Conservation (phyloP, 2,329 filamentous ascomycete species). For the Sclerotinia spermophila region DNA sequence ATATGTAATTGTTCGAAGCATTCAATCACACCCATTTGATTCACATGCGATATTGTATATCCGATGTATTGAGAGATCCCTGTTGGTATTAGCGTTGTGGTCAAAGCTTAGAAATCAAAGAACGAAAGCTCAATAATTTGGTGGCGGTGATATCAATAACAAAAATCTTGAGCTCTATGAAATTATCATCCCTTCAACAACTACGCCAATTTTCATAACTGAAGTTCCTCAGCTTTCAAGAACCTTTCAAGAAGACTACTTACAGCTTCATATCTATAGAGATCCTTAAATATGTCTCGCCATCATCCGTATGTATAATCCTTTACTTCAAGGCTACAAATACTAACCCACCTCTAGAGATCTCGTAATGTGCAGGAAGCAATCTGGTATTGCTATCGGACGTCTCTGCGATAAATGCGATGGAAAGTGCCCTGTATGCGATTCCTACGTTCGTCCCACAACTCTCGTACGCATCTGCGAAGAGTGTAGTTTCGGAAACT, state of each 20-base stretch:
- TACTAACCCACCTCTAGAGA: constrained; percentile 53
- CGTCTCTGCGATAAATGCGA: constrained; percentile 99
- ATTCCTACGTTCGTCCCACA: constrained; percentile 96
- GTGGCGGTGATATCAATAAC: constrained; percentile 19
- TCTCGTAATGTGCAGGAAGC: constrained; percentile 99
- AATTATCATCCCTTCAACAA: neutral
- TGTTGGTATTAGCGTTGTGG: constrained; percentile 19
- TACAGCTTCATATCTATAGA: constrained; percentile 10
- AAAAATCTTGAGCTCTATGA: neutral
- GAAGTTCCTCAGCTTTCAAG: neutral
- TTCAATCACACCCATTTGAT: neutral
- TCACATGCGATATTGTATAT: neutral
- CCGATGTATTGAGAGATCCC: constrained; percentile 2
- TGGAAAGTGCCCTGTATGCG: constrained; percentile 98
- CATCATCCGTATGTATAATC: constrained; percentile 62
- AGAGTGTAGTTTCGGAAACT: constrained; percentile 99
- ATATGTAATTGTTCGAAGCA: neutral
- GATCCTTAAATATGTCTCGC: constrained; percentile 33
- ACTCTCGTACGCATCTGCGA: constrained; percentile 98
- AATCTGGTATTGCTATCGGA: constrained; percentile 94
- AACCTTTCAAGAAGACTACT: neutral
- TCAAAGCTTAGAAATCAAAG: constrained; percentile 26
- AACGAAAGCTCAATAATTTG: constrained; percentile 18
- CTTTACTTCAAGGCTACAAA: constrained; percentile 10
- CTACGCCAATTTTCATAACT: neutral